Conservation (phyloP, 2,329 filamentous ascomycete genomes). For the Furcasterigmium furcatum region DNA sequence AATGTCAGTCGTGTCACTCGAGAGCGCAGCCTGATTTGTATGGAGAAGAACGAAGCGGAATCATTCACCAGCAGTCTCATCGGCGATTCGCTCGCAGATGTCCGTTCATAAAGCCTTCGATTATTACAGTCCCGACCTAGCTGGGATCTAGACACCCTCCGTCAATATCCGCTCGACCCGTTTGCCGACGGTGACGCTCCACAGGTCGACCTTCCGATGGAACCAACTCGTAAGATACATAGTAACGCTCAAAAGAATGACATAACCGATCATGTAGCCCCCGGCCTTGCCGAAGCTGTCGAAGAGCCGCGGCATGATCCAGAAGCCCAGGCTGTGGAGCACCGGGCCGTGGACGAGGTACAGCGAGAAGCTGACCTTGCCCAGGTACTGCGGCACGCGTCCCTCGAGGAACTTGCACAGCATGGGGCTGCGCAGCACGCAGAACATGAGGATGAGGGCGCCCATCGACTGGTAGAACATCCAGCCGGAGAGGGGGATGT, state of each 20-base stretch:
- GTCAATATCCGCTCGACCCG: slow-evolving; percentile 29
- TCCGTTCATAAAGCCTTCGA: too few species aligned
- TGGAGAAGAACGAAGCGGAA: too few species aligned
- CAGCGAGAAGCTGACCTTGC: slow-evolving; percentile 35
- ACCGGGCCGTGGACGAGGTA: slow-evolving; percentile 33
- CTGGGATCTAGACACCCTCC: too few species aligned
- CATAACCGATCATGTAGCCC: slow-evolving; percentile 27
- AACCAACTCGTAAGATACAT: slow-evolving; percentile 31
- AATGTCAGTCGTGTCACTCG: too few species aligned
- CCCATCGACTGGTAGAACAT: slow-evolving; percentile 35
- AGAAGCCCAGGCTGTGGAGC: slow-evolving; percentile 21
- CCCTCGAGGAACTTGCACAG: slow-evolving; percentile 25
- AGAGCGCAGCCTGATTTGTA: too few species aligned
- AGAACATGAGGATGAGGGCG: slow-evolving; percentile 29
- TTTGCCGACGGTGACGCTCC: slow-evolving; percentile 32
- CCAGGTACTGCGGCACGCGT: slow-evolving; percentile 29
- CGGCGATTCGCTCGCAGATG: too few species aligned
- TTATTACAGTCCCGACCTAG: too few species aligned
- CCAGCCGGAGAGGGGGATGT: slow-evolving; percentile 30
- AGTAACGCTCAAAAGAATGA: slow-evolving; percentile 22
- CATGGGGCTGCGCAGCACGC: slow-evolving; percentile 26
- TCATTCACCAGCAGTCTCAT: too few species aligned
- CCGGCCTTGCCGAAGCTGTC: slow-evolving; percentile 25
- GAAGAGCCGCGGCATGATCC: slow-evolving; percentile 34
- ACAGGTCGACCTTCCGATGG: slow-evolving; percentile 29